Evolutionary conservation across 2,329 filamentous ascomycete genomes (phyloP).

Genomic region (Sarocladium oryzae): DNA sequence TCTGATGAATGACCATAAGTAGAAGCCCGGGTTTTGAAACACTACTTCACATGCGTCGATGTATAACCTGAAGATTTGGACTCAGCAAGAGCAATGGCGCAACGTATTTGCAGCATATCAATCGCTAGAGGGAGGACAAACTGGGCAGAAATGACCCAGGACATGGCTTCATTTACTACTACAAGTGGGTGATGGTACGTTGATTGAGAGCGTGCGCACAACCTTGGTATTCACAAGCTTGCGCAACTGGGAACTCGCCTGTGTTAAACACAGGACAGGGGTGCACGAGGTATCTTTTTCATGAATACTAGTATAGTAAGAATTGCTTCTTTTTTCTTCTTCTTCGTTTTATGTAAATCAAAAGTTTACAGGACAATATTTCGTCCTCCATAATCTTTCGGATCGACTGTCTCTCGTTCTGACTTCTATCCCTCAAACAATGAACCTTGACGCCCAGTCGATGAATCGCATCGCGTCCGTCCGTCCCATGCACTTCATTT

Average conservation of each 20-base stretch:
- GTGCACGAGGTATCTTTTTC: background rate
- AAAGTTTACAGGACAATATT: too few species aligned
- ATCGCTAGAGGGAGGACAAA: background rate
- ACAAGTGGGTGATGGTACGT: background rate
- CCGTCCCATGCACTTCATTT: too few species aligned
- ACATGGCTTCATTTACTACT: background rate
- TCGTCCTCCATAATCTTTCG: too few species aligned
- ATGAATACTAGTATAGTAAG: conserved; percentile 5
- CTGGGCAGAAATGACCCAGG: background rate
- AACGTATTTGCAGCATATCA: background rate
- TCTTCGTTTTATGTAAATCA: background rate
- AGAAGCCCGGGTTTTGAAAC: background rate
- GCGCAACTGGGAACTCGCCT: too few species aligned
- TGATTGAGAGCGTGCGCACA: too few species aligned
- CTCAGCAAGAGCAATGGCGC: background rate
- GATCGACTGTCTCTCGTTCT: background rate
- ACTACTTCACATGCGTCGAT: background rate
- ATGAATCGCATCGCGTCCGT: background rate
- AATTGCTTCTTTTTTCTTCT: background rate
- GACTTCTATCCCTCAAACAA: background rate
- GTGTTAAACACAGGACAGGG: background rate
- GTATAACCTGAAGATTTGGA: background rate
- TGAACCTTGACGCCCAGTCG: background rate
- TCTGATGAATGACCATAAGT: background rate
- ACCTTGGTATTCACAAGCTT: too few species aligned